Evolutionary conservation across 345 rosid genomes (phyloP).

Genomic region (Ceriops decandra): DNA sequence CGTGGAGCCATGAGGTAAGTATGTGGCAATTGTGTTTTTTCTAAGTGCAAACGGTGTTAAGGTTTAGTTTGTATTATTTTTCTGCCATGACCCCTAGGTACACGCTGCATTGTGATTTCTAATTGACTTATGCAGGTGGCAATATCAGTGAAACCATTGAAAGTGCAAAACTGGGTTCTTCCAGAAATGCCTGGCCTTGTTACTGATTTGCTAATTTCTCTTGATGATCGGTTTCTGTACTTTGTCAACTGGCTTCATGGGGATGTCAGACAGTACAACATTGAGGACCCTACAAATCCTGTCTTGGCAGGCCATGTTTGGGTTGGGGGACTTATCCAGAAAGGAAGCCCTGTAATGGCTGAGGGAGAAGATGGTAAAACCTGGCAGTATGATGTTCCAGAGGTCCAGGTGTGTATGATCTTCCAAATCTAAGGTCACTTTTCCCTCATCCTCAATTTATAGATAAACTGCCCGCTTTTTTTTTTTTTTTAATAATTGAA

Average conservation of each 20-base stretch:
- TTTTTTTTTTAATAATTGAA: too few relatives aligned
- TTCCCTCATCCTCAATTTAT: too few relatives aligned
- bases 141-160: conserved; percentile 62
- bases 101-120: not conserved
- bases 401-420: conserved; percentile 53
- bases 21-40: not conserved
- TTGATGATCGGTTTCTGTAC: conserved; percentile 79
- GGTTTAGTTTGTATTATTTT: not conserved
- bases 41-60: not conserved
- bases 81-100: not conserved
- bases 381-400: conserved; percentile 68
- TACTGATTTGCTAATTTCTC: conserved; percentile 82
- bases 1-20: conserved; percentile 82
- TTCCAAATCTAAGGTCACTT: not conserved
- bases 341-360: conserved; percentile 59
- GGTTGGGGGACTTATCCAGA: conserved; percentile 76
- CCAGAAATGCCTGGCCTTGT: conserved; percentile 95
- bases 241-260: conserved; percentile 97
- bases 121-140: conserved; percentile 45
- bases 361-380: conserved; percentile 64
- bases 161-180: conserved; percentile 92
- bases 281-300: conserved; percentile 68
- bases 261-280: conserved; percentile 82
- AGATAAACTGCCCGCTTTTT: too few relatives aligned
- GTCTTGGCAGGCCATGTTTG: conserved; percentile 74